Evolutionary conservation across 2,329 filamentous ascomycete species (phyloP), one percentile per base, ranked within the genome.

Genomic region (Phyllosticta capitalensis): DNA sequence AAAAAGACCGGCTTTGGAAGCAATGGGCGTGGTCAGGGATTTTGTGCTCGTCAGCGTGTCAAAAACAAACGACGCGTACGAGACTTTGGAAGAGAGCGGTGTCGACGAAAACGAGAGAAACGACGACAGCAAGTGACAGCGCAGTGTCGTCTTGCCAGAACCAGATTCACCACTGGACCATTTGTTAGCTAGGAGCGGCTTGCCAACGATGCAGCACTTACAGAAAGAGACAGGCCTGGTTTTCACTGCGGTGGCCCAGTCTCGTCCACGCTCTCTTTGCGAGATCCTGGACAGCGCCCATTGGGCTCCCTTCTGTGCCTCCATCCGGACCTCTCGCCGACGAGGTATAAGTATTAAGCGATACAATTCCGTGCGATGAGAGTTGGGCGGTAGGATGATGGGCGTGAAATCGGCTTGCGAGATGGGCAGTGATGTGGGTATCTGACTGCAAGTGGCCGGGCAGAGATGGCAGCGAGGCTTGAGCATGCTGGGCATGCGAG

Each of bases 11-110:
- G 94, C 88, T 74, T 97, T 97, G 55, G 92, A 97, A 26, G 94
- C 94, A 1, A 90, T 96, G 1, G 92, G 92, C 0, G 92, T 97
- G 1, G 92, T 97, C 33, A 92, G 86, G 1, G 92, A 95, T 77
- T 99, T 99, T 24, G 94, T 99, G 1, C 94, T 97, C 5, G 94
- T 99, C 61, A 99, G 82, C 1, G 90, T 89, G 71, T 99, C 94
- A 72, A 99, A 99, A 62, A 97, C 84, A 72, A 96, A 99, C 51
- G 92, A 88, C 21, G 92, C 92, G 55, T 95, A 87, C 2, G 92
- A 96, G 20, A 96, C 81, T 74, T 96, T 99, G 65, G 87, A 90
- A 1, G 92, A 97, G 2, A 99, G 78, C 0, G 94, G 94, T 12
- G 94, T 97, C 0, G 90, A 91, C 1, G 92, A 94, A 72, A 92